Conservation (phyloP, 106 monocot genomes). For the Allium fistulosum region DNA sequence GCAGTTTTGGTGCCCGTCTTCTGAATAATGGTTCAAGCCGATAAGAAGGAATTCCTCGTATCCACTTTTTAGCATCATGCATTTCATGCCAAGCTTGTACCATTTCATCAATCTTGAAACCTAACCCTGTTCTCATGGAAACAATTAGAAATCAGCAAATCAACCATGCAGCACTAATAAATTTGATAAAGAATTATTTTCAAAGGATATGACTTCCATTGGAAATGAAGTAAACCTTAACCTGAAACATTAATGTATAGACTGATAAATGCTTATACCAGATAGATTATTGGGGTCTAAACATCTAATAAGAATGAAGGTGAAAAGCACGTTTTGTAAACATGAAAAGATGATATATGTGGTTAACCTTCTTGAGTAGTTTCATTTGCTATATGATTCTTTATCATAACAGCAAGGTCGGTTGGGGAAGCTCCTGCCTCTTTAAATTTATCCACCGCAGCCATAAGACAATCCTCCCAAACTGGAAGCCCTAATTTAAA, state of each 20-base stretch:
- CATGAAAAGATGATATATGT: too few species aligned
- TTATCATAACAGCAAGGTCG: slow-evolving; percentile 83
- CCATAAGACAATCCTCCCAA: slow-evolving; percentile 75
- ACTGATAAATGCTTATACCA: too few species aligned
- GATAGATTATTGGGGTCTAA: too few species aligned
- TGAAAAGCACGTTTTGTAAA: too few species aligned
- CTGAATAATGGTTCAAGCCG: slow-evolving; percentile 75
- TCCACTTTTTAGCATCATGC: slow-evolving; percentile 91
- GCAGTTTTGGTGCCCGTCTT: slow-evolving; percentile 55
- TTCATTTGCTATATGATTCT: slow-evolving; percentile 80
- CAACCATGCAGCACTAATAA: too few species aligned
- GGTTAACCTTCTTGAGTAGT: slow-evolving; percentile 71
- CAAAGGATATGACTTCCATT: too few species aligned
- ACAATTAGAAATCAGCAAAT: too few species aligned
- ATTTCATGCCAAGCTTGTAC: slow-evolving; percentile 98
- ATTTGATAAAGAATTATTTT: too few species aligned
- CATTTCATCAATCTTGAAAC: slow-evolving; percentile 90
- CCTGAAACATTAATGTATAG: too few species aligned
- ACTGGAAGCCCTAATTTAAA: slow-evolving; percentile 61
- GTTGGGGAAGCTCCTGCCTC: slow-evolving; percentile 61
- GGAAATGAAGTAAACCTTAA: too few species aligned
- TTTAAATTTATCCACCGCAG: slow-evolving; percentile 81
- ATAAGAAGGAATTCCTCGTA: slow-evolving; percentile 49
- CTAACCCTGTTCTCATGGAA: slow-evolving; percentile 33
- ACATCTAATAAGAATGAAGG: too few species aligned